Evolutionary conservation across 495 filamentous ascomycete species (phyloP), one percentile per base, ranked within the genome.

Genomic region (Hypoxylon intermedium): DNA sequence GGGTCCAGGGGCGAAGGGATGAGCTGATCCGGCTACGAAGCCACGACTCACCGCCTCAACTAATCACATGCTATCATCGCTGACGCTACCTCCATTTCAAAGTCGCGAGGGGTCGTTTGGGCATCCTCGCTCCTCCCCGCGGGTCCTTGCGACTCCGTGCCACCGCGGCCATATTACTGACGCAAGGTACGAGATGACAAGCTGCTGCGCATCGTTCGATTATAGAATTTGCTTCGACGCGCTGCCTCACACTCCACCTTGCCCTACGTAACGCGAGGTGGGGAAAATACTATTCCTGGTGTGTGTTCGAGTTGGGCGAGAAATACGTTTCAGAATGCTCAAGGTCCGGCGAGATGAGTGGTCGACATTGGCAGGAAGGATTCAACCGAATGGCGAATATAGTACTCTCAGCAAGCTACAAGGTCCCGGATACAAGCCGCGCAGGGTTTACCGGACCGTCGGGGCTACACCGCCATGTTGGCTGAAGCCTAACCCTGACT

Each of bases 311-410:
- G 66, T 67, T 60, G 68, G 66, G 55, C 63, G 58, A 63, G 53
- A 67, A 65, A 59, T 61, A 61, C 65, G 68, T 71, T 71, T 69
- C 68, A 68, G 65, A 67, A 53, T 46, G 33, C 49, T 63, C 42
- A 52, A 11, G 57, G 51, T 58, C 38, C 53, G 53, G 53, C 28
- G 58, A 53, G 56, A 67, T 63, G 50, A 69, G 55, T 71, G 68
- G 68, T 20, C 30, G 40, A 57, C 55, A 60, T 57, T 31, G 38
- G 21, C 33, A 52, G 57, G 63, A 55, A 67, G 60, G 63, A 63
- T 67, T 55, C 40, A 40, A 58, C 59, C 41, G 51, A 47, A 64
- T 60, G 48, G 30, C 45, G 45, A 43, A 46, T 56, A 60, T 60
- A 56, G 57, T 58, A 58, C 46, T 49, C 23, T 49, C 28, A 42